Base-by-base conservation (phyloP, 2,329 filamentous ascomycete genomes). In the Claviceps africana region DNA sequence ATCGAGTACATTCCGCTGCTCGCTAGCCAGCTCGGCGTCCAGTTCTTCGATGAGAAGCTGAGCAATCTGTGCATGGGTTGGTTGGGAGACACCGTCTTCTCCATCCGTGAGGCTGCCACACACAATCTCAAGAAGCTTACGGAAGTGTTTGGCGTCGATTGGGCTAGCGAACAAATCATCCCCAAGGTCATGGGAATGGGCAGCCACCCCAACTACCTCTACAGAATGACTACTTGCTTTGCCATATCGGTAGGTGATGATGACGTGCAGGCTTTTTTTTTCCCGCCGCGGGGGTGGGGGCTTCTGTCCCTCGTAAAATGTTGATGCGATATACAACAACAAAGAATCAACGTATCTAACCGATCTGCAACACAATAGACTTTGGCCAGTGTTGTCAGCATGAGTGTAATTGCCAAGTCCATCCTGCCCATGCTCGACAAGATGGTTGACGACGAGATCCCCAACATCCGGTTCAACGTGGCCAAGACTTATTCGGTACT, bases 161-260 rank as follows among this genome's bases (percentile, higher is more conserved):
- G 93, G 93, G 91, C 93, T 44, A 94, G 85, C 68, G 87, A 90
- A 66, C 89, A 90, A 47, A 98, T 98, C 64, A 95, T 98, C 61
- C 93, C 93, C 55, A 97, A 97, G 75, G 93, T 98, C 58, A 93
- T 95, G 79, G 87, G 86, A 39, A 97, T 98, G 93, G 93, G 93
- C 55, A 87, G 88, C 65, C 93, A 98, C 68, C 88, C 91, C 56
- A 98, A 98, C 74, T 98, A 98, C 68, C 84, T 98, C 51, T 98
- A 98, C 78, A 82, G 93, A 67, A 98, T 98, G 93, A 98, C 93
- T 10, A 98, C 93, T n/a, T 97, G 91, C 73, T 98, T 98, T 68
- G 93, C 93, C 56, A 94, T 98, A 59, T 91, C 89, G 61, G 93
- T 98, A 78, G 76, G 87, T 30, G 47, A 44, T n/a, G 28, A 31